Conservation (phyloP, 2,329 filamentous ascomycete genomes). For the Venturia nashicola region DNA sequence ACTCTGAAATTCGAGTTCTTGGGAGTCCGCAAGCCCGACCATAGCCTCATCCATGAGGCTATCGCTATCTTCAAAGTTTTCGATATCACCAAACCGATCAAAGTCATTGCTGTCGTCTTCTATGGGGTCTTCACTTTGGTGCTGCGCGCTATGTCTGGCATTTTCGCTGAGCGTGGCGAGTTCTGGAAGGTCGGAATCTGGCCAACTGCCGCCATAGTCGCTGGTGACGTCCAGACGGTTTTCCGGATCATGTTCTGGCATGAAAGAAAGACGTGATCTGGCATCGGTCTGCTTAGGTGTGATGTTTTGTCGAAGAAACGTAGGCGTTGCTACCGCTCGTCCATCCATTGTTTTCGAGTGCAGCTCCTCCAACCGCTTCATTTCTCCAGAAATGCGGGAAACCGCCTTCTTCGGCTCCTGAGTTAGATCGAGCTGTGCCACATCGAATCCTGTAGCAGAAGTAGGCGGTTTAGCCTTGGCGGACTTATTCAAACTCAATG, state of each 20-base stretch:
- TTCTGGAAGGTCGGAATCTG: constrained; percentile 1
- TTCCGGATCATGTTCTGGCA: not conserved
- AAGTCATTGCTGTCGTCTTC: not conserved
- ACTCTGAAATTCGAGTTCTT: constrained; percentile 12
- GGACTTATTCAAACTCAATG: not conserved
- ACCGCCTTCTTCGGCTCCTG: not conserved
- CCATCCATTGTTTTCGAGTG: not conserved
- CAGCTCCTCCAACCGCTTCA: not conserved
- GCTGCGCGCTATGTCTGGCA: not conserved
- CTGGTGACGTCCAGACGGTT: not conserved
- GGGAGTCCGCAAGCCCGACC: constrained; percentile 21
- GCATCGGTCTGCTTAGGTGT: not conserved
- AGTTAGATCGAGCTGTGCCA: not conserved
- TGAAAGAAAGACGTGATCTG: not conserved
- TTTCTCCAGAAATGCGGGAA: not conserved
- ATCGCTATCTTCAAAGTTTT: constrained; percentile 17
- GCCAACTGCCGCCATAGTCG: not conserved
- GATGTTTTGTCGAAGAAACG: not conserved
- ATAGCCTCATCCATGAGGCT: constrained; percentile 22
- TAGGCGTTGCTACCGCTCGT: not conserved
- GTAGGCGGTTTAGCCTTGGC: not conserved
- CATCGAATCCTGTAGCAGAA: not conserved
- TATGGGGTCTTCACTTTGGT: not conserved
- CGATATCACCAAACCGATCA: not conserved
- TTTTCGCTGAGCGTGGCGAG: not conserved